Evolutionary conservation across 345 rosid genomes (phyloP).

Genomic region (Camelina neglecta): DNA sequence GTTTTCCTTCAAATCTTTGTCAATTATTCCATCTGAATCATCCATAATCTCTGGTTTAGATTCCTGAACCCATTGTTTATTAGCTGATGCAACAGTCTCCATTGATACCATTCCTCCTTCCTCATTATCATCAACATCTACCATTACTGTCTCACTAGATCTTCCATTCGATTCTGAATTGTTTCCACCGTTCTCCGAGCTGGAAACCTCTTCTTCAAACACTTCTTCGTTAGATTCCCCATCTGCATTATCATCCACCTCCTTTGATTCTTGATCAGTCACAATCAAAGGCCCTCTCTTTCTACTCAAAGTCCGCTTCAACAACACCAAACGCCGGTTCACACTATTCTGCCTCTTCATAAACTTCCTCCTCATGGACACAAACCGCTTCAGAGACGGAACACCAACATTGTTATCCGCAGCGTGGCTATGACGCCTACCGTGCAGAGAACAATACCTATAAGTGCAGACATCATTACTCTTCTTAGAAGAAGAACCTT

Average conservation of each 20-base stretch:
- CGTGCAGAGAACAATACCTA: slow-evolving; percentile 90
- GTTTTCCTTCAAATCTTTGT: slow-evolving; percentile 16
- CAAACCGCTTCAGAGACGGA: slow-evolving; percentile 65
- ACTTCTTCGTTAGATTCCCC: slow-evolving; percentile 36
- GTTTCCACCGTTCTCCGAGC: slow-evolving; percentile 22
- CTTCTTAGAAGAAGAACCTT: slow-evolving; percentile 62
- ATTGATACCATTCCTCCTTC: not conserved
- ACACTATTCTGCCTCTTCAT: slow-evolving; percentile 56
- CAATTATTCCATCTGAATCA: slow-evolving; percentile 6
- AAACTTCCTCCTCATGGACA: slow-evolving; percentile 62
- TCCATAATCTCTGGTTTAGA: slow-evolving; percentile 27
- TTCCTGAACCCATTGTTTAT: slow-evolving; percentile 11
- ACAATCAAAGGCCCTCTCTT: slow-evolving; percentile 44
- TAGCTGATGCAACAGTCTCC: slow-evolving; percentile 18
- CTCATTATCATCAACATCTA: slow-evolving; percentile 13
- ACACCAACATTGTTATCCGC: slow-evolving; percentile 26
- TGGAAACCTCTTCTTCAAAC: slow-evolving; percentile 37
- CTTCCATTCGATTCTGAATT: slow-evolving; percentile 14
- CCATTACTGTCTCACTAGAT: slow-evolving; percentile 14
- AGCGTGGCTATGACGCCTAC: slow-evolving; percentile 55
- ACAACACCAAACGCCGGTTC: slow-evolving; percentile 47
- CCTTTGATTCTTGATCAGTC: slow-evolving; percentile 35
- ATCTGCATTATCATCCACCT: slow-evolving; percentile 28
- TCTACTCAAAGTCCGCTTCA: slow-evolving; percentile 42
- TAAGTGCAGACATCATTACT: slow-evolving; percentile 58